Base-by-base conservation (phyloP, 1,284 basidiomycete genomes). In the Trichosporon ovoides region DNA sequence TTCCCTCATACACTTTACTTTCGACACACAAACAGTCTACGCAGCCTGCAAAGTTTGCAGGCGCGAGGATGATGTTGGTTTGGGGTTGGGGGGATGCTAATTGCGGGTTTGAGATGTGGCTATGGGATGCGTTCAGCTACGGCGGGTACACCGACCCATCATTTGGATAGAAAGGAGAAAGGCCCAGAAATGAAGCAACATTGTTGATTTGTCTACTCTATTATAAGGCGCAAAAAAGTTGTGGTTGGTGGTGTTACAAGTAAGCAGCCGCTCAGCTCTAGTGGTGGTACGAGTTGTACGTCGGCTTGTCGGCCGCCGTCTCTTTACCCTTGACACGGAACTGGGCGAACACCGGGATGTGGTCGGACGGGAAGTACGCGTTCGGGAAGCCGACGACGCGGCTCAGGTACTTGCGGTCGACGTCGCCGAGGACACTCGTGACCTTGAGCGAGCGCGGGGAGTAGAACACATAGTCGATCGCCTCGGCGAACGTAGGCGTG, bases 351-450 rank as follows among this genome's bases (percentile, higher is more conserved):
- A 80, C 70, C n/a, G 77, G 76, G 49, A 80, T 77, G 65, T 80
- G 76, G 68, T 94, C 91, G 63, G 89, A 93, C 36, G 94, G 92
- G 82, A 94, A 96, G 74, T 97, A 91, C 7, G 87, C 86, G 74
- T 97, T 96, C 38, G 95, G 95, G 83, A 98, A 98, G 28, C 96
- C 96, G 55, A 98, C 94, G 11, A 86, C 86, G 78, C 91, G 93
- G 69, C 87, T 84, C 68, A 98, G 77, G 80, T 99, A 99, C 28
- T 76, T 76, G 0, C 81, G 83, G 75, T 98, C 94, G 56, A 98
- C 86, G 73, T 90, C 91, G 18, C 91, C 91, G 49, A 98, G 81
- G 37, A 97, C 85, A n/a, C 87, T 87, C 59, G 88, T 92, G 19
- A 92, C 87, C n/a, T 83, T 83, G 57, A 98, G 73, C 65, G 86